Base-by-base conservation (phyloP, 768 basidiomycete species). In the Mycena alexandri region DNA sequence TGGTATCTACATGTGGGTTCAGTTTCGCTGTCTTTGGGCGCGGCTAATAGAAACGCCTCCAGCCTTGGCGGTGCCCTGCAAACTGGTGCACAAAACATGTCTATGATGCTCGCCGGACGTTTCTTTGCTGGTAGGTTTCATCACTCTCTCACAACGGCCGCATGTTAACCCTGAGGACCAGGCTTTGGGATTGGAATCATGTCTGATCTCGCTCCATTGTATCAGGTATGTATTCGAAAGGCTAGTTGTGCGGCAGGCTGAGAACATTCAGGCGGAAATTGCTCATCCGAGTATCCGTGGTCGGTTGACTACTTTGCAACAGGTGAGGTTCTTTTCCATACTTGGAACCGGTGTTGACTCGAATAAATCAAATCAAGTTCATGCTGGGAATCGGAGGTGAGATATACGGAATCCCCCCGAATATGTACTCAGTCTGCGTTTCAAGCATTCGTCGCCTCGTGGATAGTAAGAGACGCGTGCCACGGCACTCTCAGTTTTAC, bases 281-380 rank as follows among this genome's bases (percentile, higher is more conserved):
- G 85, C 86, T 1, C 85, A 86, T 64, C 86, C 86, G 0, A 84
- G 83, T 76, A 87, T 86, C 47, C 80, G 86, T 21, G 86, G 86
- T 12, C 79, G 85, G 19, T 76, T 87, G 43, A 87, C 84, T 3
- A 86, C 86, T 5, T 75, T 87, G 36, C 86, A 87, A 73, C 86
- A 86, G 68, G 79, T 79, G 46, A 41, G 19, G 8, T 33, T 13
- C 47, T 10, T 36, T 41, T 22, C 47, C 16, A 8, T 21, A 19
- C 33, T 47, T 3, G 17, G 33, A 10, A 10, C 34, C 16, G 11
- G n/a, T 10, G 9, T 24, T 10, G 9, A 9, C 11, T 67, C 9
- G 51, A 1, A 14, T n/a, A n/a, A n/a, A n/a, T n/a, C 22, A 3
- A 11, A 41, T 41, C 1, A 51, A 79, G 75, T 84, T 86, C 71